A percentile compares a stretch with the other conserved stretches of the same genome.
Conservation (phyloP, 2,329 filamentous ascomycete species). For the Fusarium mundagurra region DNA sequence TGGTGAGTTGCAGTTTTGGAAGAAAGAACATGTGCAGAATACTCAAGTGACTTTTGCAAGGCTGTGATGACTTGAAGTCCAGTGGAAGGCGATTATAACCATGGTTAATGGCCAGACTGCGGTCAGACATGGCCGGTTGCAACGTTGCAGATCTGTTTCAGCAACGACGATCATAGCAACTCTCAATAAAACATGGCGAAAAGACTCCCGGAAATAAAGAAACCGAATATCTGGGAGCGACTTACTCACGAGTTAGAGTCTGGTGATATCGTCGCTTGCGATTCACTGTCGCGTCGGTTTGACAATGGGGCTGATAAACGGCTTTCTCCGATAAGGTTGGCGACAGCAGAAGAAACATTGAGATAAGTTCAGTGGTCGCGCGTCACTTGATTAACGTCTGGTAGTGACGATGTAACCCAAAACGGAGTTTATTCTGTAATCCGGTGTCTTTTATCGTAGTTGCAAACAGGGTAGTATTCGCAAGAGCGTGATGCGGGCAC, state of each 20-base stretch:
- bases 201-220: neutral
- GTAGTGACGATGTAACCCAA: neutral
- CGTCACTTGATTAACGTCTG: slow-evolving; percentile 3
- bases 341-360: neutral
- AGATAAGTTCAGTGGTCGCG: neutral
- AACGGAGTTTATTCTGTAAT: neutral
- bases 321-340: neutral
- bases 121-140: neutral
- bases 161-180: neutral
- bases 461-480: slow-evolving; percentile 9
- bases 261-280: slow-evolving; percentile 3
- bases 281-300: neutral
- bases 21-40: neutral
- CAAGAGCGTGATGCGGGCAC: slow-evolving; percentile 11
- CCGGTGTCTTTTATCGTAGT: neutral
- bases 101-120: neutral
- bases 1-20: neutral
- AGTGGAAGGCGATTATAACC: neutral
- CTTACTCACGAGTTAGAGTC: neutral
- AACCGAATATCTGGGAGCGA: rapidly evolving
- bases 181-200: neutral
- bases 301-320: neutral
- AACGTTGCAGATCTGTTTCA: slow-evolving; percentile 21
- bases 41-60: slow-evolving; percentile 7
- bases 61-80: neutral